Percentiles rank a stretch among this genome's conserved stretches.
These are phyloP conservation scores for Ceratocystis alfenasii DNA, from an alignment of 2,329 filamentous ascomycete species.

Conservation along the genomic window DNA sequence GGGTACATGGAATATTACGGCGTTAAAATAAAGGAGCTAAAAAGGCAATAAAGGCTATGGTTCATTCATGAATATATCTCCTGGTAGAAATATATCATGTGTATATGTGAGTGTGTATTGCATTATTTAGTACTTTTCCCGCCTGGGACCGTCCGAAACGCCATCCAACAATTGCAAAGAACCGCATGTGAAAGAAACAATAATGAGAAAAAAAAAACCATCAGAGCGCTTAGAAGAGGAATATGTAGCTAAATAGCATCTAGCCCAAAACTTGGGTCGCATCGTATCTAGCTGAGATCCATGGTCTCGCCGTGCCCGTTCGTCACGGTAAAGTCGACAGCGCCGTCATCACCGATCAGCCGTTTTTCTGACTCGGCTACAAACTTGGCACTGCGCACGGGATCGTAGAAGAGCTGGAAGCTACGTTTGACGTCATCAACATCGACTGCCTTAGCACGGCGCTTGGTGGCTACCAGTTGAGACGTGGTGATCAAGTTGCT, in stretches of 20 bases:
- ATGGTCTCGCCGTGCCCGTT: constrained; percentile 44
- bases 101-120: constrained; percentile 19
- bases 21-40: neutral
- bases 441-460: constrained; percentile 69
- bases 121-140: constrained; percentile 22
- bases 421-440: constrained; percentile 86
- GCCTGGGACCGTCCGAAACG: constrained; percentile 21
- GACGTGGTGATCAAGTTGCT: constrained; percentile 95
- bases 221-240: constrained; percentile 1
- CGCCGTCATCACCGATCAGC: constrained; percentile 77
- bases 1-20: constrained; percentile 2
- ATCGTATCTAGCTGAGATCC: constrained; percentile 33
- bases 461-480: constrained; percentile 74
- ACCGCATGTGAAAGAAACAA: constrained; percentile 15
- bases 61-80: neutral
- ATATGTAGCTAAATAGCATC: neutral
- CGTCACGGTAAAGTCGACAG: constrained; percentile 54
- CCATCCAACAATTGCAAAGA: constrained; percentile 19
- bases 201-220: constrained; percentile 14
- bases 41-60: neutral
- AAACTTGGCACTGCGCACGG: constrained; percentile 76
- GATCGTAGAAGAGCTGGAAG: constrained; percentile 90
- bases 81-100: constrained; percentile 11
- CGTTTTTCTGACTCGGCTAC: constrained; percentile 83
- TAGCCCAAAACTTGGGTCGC: too few species aligned